Evolutionary conservation across 495 filamentous ascomycete genomes (phyloP).

Genomic region (Tuber calosporum): DNA sequence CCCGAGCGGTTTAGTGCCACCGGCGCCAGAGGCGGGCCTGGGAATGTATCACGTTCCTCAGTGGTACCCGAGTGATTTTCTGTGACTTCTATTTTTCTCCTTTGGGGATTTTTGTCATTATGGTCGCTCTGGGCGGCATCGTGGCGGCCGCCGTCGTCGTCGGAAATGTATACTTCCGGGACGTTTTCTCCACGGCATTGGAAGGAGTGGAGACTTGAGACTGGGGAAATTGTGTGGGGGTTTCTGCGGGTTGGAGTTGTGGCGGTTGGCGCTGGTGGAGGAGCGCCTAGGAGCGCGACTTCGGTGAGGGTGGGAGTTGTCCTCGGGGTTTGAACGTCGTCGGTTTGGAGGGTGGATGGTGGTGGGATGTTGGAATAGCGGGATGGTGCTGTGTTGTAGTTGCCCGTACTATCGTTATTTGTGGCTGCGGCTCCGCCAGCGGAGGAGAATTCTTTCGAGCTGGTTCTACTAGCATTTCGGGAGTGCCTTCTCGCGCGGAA

Average conservation of each 20-base stretch:
- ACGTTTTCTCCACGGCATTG: background rate
- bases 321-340: background rate
- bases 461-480: background rate
- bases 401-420: background rate
- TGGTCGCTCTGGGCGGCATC: background rate
- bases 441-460: background rate
- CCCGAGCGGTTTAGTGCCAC: background rate
- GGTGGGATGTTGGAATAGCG: background rate
- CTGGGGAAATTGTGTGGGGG: background rate
- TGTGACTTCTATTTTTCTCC: background rate
- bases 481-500: slow-evolving; percentile 17
- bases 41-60: slow-evolving; percentile 32
- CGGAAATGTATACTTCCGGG: background rate
- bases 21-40: background rate
- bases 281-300: background rate
- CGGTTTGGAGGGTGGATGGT: background rate
- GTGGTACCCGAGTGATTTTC: slow-evolving; percentile 23
- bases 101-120: background rate
- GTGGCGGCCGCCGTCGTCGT: background rate
- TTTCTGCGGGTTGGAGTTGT: background rate
- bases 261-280: background rate
- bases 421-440: background rate
- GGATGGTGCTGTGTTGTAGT: background rate
- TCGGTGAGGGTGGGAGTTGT: background rate
- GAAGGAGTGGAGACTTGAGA: background rate